Evolutionary conservation across 2,329 filamentous ascomycete genomes (phyloP).

Genomic region (Pezicula neosporulosa): DNA sequence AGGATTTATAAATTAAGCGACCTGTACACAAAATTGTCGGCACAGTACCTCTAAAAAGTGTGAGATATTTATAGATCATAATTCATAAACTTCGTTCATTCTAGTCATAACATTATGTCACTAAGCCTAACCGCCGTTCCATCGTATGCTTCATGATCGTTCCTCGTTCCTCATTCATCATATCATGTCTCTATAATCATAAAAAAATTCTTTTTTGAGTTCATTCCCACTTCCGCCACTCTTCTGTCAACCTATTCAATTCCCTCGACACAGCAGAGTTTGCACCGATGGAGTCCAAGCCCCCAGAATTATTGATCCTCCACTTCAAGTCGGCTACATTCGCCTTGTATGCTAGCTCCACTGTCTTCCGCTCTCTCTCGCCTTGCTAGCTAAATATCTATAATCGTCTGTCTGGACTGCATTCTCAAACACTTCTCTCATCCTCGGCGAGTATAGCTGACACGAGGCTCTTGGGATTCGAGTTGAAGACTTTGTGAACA

Average conservation of each 20-base stretch:
- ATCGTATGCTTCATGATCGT: neutral
- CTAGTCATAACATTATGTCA: neutral
- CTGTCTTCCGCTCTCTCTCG: constrained; percentile 50
- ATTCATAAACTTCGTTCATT: constrained; percentile 6
- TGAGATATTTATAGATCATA: too few relatives aligned
- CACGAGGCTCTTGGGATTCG: constrained; percentile 57
- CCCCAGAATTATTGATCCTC: constrained; percentile 6
- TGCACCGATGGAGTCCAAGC: neutral
- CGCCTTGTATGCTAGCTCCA: constrained; percentile 20
- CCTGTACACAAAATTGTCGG: too few relatives aligned
- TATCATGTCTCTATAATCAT: neutral
- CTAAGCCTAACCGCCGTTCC: too few relatives aligned
- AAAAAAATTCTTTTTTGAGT: neutral
- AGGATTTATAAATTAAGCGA: too few relatives aligned
- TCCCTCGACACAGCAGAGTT: constrained; percentile 29
- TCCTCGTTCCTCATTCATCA: neutral
- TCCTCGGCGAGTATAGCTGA: constrained; percentile 76
- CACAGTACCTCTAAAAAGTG: too few relatives aligned
- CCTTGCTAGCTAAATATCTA: constrained; percentile 53
- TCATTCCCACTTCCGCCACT: constrained; percentile 51
- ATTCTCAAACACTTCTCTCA: constrained; percentile 69
- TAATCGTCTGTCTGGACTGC: constrained; percentile 67
- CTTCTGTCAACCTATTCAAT: constrained; percentile 42
- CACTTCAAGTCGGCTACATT: constrained; percentile 17
- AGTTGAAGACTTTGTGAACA: constrained; percentile 61